Conservation (phyloP, 225 moss, liverwort and hornwort species). For the Neckera pumila region DNA sequence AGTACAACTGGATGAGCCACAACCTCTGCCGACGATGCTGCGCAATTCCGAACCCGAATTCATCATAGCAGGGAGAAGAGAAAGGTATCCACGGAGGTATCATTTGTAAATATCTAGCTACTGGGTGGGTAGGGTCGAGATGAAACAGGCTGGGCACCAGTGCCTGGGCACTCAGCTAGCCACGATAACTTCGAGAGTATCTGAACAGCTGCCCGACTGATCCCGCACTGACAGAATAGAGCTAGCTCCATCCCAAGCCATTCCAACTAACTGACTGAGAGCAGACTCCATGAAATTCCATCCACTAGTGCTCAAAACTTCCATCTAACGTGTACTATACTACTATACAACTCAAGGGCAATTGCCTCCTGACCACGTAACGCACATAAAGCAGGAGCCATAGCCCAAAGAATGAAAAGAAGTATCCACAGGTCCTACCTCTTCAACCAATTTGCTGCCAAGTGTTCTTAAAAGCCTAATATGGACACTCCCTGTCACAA, state of each 20-base stretch:
- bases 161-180: not conserved
- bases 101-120: not conserved
- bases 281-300: not conserved
- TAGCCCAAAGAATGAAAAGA: slow-evolving; percentile 19
- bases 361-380: not conserved
- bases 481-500: not conserved
- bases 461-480: not conserved
- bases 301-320: slow-evolving; percentile 10
- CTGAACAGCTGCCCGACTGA: not conserved
- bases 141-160: not conserved
- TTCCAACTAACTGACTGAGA: not conserved
- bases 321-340: slow-evolving; percentile 21
- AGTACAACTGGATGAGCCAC: slow-evolving; percentile 1
- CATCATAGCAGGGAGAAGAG: not conserved
- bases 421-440: slow-evolving; percentile 8
- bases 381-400: not conserved
- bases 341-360: slow-evolving; percentile 35
- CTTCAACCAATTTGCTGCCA: slow-evolving; percentile 13
- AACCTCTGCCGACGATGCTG: not conserved
- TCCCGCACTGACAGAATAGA: not conserved
- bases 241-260: not conserved
- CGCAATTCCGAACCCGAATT: not conserved
- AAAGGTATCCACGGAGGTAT: not conserved
- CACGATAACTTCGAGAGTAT: not conserved
- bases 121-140: not conserved